Evolutionary conservation across 2,329 filamentous ascomycete genomes (phyloP), one percentile per base, ranked within the genome.

Genomic region (Zasmidium citrigriseum): DNA sequence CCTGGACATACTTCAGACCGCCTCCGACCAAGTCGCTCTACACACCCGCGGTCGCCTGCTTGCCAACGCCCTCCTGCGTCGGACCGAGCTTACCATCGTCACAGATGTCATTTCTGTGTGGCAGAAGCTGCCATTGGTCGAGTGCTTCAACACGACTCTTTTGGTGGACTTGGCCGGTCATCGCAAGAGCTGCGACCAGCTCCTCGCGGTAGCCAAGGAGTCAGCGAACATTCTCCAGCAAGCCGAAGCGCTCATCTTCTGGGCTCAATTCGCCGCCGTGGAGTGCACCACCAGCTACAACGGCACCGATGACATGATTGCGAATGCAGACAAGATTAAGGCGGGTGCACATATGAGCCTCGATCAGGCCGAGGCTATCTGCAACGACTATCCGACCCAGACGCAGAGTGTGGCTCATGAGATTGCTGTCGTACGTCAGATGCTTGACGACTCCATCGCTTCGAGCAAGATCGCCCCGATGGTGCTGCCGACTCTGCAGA

Each of bases 191-290:
- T 83, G 81, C 60, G 51, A 71, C 1, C 48, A 45, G 0, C 67
- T 86, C 10, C 75, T 80, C n/a, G 34, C 73, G 0, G 64, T 68
- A 0, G 81, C 83, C 0, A 53, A 46, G 1, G 52, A 41, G 1
- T 69, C 75, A 0, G 71, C 68, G 4, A 73, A 78, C 25, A 68
- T 75, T 1, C 72, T 76, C 2, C 77, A 82, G n/a, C 70, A 81
- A 58, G 74, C 78, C 0, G 82, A 86, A 64, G 82, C 77, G 0
- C 73, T 81, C 46, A 71, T 86, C 22, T 82, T 81, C 61, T 76
- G 76, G 23, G 80, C 80, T 0, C 77, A 80, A 4, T 77, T 83
- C 27, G 77, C 75, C 45, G 77, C 76, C 1, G 68, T 86, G 2
- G 77, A 80, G 34, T 68, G 70, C 14, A 55, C 24, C 22, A 54